A percentile compares a stretch with the other conserved stretches of the same genome.
phyloP scores from a whole-genome alignment of 2,329 filamentous ascomycete species.

The Fusarium subglutinans region DNA sequence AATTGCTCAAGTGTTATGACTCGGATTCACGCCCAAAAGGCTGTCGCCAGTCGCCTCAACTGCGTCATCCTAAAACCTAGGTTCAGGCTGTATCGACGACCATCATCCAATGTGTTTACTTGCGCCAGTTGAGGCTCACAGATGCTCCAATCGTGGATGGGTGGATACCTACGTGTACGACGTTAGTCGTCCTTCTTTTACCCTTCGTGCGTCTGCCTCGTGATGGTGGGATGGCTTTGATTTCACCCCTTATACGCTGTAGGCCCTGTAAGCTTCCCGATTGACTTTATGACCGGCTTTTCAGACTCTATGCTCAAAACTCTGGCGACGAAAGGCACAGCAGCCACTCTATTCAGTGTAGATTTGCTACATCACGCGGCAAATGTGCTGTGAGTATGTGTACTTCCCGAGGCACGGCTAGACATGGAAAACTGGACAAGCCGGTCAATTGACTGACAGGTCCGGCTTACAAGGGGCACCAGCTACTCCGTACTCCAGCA shows the following conservation, averaged over 20 bases:
- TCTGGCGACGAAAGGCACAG: slow-evolving; percentile 9
- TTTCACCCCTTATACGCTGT: neutral
- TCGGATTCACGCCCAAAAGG: neutral
- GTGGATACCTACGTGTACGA: slow-evolving; percentile 24
- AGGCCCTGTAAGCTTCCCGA: neutral
- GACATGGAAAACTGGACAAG: neutral
- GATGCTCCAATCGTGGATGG: slow-evolving; percentile 11
- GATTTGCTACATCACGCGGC: slow-evolving; percentile 26
- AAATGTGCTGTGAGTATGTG: slow-evolving; percentile 17
- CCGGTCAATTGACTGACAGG: neutral
- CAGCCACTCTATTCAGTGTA: slow-evolving; percentile 3
- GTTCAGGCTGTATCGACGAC: neutral
- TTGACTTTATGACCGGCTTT: neutral
- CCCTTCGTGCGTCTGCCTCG: slow-evolving; percentile 38
- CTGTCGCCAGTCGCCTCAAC: slow-evolving; percentile 27
- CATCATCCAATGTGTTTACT: slow-evolving; percentile 1
- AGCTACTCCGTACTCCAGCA: slow-evolving; percentile 22
- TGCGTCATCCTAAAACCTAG: slow-evolving; percentile 5
- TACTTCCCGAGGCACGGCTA: slow-evolving; percentile 29
- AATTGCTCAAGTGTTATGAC: neutral
- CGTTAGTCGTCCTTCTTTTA: slow-evolving; percentile 30
- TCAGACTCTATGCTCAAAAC: neutral
- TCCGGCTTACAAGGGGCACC: slow-evolving; percentile 28
- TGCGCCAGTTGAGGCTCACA: slow-evolving; percentile 34
- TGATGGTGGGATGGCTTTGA: slow-evolving; percentile 36